Evolutionary conservation across 2,329 filamentous ascomycete genomes (phyloP), one percentile per base, ranked within the genome.

Genomic region (Trichoderma oligosporum): DNA sequence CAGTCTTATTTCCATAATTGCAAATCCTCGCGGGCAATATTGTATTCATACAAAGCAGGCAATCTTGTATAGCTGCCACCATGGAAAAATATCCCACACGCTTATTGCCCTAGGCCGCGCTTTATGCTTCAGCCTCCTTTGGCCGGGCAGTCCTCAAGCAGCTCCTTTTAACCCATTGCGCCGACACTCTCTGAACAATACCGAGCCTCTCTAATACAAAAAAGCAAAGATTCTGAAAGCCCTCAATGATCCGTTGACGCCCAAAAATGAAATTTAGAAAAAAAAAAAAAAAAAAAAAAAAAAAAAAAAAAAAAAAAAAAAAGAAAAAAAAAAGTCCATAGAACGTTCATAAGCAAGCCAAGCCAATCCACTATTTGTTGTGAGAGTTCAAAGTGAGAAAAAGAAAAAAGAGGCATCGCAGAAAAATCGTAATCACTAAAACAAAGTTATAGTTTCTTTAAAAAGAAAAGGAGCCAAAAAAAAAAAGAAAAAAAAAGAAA

Each of bases 131-230:
- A 20, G 27, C 24, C 16, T 7, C 22, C 49, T 45, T 39, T n/a
- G 35, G 36, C 57, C 49, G 31, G 56, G 57, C 57, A 59, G 24
- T 56, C 51, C 51, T 56, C 57, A 59, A 59, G 57, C 57, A 25
- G 39, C 36, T 25, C 27, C 24, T 24, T 38, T 24, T 56, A 20
- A 46, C 36, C 51, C 11, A 12, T 56, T 49, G 57, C 57, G 57
- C 57, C 57, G n/a, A 44, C 57, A 48, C 36, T 31, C 22, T 45
- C 52, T 56, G 36, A 59, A 59, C 29, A 48, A 11, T 11, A 12
- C 29, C 48, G 11, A 56, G 20, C 36, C 25, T 59, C 47, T 51
- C 51, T 55, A 46, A 36, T 55, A 55, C 51, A 59, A 57, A 33
- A 51, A 22, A 42, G 29, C 39, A 58, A 22, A 49, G 8, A 45